Percentiles rank a stretch among this genome's conserved stretches.
Conservation (phyloP, 371 early-diverging fungal species). For the Enterospora canceri region DNA sequence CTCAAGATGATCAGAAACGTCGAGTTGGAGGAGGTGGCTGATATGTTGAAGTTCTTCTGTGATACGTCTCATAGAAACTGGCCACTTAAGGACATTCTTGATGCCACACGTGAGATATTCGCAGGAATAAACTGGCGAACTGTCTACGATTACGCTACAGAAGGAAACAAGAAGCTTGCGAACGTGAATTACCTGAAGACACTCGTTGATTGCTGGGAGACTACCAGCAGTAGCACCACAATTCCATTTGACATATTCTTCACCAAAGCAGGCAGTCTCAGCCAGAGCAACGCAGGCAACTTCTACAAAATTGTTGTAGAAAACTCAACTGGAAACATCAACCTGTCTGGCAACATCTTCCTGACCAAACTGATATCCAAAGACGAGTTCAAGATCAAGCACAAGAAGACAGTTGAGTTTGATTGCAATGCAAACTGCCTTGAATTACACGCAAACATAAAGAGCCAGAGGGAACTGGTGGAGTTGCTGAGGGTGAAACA, state of each 20-base stretch:
- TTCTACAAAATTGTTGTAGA: slow-evolving; percentile 39
- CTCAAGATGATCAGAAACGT: slow-evolving; percentile 24
- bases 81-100: slow-evolving; percentile 30
- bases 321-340: slow-evolving; percentile 22
- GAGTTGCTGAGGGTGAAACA: slow-evolving; percentile 22
- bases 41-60: slow-evolving; percentile 33
- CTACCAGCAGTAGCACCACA: slow-evolving; percentile 35
- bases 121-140: slow-evolving; percentile 38
- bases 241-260: slow-evolving; percentile 51
- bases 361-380: slow-evolving; percentile 25
- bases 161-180: slow-evolving; percentile 28
- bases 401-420: slow-evolving; percentile 28
- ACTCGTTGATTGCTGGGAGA: slow-evolving; percentile 44
- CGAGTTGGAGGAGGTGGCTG: slow-evolving; percentile 35
- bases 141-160: slow-evolving; percentile 32
- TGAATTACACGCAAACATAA: slow-evolving; percentile 39
- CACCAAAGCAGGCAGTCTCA: slow-evolving; percentile 33
- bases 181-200: slow-evolving; percentile 27
- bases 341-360: slow-evolving; percentile 37
- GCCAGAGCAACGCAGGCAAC: slow-evolving; percentile 17
- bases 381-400: slow-evolving; percentile 28
- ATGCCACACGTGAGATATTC: slow-evolving; percentile 19
- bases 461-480: slow-evolving; percentile 15
- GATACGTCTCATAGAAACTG: slow-evolving; percentile 35
- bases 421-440: slow-evolving; percentile 44